Evolutionary conservation across 768 basidiomycete species (phyloP).

Genomic region (Daedaleopsis sinensis): DNA sequence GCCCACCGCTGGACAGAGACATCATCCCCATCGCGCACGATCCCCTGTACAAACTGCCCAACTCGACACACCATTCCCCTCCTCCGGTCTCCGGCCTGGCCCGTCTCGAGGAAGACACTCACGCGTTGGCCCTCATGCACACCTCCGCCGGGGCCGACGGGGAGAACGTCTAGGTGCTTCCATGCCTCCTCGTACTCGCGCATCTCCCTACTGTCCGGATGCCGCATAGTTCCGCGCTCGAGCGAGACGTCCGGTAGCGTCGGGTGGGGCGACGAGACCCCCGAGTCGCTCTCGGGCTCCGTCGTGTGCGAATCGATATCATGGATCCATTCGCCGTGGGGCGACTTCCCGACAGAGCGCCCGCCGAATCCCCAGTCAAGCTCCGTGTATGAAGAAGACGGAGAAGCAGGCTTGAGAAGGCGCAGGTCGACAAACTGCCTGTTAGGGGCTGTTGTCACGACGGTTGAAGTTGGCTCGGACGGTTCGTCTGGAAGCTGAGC

Average conservation of each 20-base stretch:
- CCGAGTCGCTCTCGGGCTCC: conserved; percentile 15
- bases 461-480: conserved; percentile 20
- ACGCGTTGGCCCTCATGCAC: background rate
- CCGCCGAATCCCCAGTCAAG: conserved; percentile 19
- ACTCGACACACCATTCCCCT: conserved; percentile 11
- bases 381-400: background rate
- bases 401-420: background rate
- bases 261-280: conserved; percentile 16
- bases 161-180: conserved; percentile 4
- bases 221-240: conserved; percentile 17
- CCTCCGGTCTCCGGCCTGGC: background rate
- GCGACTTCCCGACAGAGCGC: conserved; percentile 13
- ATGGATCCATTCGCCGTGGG: conserved; percentile 20
- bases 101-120: conserved; percentile 4
- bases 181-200: conserved; percentile 22
- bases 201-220: conserved; percentile 12
- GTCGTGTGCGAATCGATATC: conserved; percentile 20
- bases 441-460: conserved; percentile 19
- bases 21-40: conserved; percentile 6
- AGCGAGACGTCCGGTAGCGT: conserved; percentile 11
- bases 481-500: conserved; percentile 14
- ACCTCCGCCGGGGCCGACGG: background rate
- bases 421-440: conserved; percentile 21
- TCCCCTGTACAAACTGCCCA: conserved; percentile 14
- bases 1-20: conserved; percentile 17